phyloP scores from a whole-genome alignment of 1,284 basidiomycete species.

The Golubevia pallescens region DNA sequence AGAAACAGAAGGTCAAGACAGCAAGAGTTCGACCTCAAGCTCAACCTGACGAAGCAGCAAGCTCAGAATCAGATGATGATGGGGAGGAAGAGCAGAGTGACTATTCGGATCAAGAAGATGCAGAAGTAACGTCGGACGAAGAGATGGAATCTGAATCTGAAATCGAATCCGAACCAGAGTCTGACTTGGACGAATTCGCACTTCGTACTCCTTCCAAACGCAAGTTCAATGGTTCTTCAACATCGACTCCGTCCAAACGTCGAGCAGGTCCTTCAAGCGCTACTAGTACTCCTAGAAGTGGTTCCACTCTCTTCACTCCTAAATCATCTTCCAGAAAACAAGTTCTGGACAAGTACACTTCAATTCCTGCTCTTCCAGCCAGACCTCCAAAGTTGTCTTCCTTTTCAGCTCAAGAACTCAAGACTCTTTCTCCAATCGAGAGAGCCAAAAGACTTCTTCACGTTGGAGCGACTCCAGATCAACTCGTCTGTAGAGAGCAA shows the following conservation, averaged over 20 bases:
- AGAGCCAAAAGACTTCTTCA: conserved; percentile 51
- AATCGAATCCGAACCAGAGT: not conserved
- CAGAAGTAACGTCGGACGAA: conserved; percentile 5
- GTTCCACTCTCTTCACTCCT: not conserved
- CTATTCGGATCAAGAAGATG: conserved; percentile 1
- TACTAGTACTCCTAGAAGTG: not conserved
- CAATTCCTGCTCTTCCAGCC: conserved; percentile 26
- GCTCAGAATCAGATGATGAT: conserved; percentile 1
- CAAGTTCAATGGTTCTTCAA: not conserved
- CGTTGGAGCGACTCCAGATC: conserved; percentile 55
- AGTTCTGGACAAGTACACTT: conserved; percentile 6
- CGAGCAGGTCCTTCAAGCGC: not conserved
- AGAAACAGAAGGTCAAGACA: not conserved
- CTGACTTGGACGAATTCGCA: not conserved
- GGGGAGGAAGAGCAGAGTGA: conserved; percentile 8
- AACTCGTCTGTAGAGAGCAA: conserved; percentile 50
- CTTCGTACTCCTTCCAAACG: conserved; percentile 5
- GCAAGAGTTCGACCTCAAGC: not conserved
- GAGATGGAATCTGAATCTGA: not conserved
- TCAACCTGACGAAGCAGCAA: not conserved
- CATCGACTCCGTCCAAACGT: not conserved
- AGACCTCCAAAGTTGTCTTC: conserved; percentile 37
- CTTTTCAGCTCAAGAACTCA: conserved; percentile 20
- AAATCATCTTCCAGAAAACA: conserved; percentile 7
- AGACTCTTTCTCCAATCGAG: conserved; percentile 33